Conservation (phyloP, 257 asterid genomes). For the Nemophila menziesii region DNA sequence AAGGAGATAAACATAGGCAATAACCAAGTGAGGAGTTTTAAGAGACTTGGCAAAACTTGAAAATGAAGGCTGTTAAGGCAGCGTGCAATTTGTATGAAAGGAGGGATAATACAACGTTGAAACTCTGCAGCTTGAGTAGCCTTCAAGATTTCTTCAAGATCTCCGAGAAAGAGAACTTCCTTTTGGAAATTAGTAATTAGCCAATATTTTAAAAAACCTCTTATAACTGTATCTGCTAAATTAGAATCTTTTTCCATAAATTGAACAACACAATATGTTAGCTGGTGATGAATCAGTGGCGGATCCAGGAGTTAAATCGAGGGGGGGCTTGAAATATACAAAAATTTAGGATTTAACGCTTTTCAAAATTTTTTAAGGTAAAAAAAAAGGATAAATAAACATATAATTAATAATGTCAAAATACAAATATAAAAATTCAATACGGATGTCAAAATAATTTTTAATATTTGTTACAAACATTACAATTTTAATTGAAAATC, state of each 20-base stretch:
- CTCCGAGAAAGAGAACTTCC: conserved; percentile 22
- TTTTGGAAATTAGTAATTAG: conserved; percentile 22
- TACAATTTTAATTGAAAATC: too few relatives aligned
- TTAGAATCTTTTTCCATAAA: conserved; percentile 21
- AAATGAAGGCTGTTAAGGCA: conserved; percentile 26
- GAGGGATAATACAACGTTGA: conserved; percentile 27
- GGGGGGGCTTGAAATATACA: too few relatives aligned
- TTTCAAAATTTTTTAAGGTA: too few relatives aligned
- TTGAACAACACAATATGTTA: conserved; percentile 17
- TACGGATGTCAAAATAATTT: too few relatives aligned
- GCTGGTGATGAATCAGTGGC: conserved; percentile 50
- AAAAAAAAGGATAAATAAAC: too few relatives aligned
- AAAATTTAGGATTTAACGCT: conserved; percentile 60
- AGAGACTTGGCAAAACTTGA: conserved; percentile 14
- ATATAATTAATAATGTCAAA: too few relatives aligned
- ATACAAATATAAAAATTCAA: too few relatives aligned
- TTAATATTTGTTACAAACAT: too few relatives aligned
- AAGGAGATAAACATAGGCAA: too few relatives aligned
- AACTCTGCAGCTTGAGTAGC: conserved; percentile 22
- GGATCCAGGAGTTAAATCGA: too few relatives aligned
- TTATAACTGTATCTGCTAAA: conserved; percentile 18
- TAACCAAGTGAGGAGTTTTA: not conserved
- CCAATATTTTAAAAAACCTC: conserved; percentile 26
- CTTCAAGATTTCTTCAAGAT: conserved; percentile 23
- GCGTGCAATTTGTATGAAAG: conserved; percentile 21